phyloP scores from a whole-genome alignment of 805 yeast genomes.

The Cephaloascus fragrans region DNA sequence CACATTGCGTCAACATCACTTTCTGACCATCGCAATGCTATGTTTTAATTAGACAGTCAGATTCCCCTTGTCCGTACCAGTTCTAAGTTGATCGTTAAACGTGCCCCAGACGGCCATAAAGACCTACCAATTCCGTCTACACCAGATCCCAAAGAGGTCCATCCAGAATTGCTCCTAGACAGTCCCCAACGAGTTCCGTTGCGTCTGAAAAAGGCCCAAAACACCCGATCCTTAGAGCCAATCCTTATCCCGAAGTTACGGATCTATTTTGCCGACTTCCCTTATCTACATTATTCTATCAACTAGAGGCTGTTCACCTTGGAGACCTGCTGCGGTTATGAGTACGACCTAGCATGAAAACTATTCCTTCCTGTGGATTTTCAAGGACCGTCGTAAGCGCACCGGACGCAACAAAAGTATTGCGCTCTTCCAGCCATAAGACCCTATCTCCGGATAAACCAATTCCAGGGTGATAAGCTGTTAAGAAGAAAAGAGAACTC shows the following conservation, averaged over 20 bases:
- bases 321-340: slow-evolving; percentile 37
- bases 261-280: slow-evolving; percentile 34
- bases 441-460: slow-evolving; percentile 31
- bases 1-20: slow-evolving; percentile 35
- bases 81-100: too few relatives aligned
- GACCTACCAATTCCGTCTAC: too few relatives aligned
- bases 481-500: slow-evolving; percentile 32
- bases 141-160: slow-evolving; percentile 14
- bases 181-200: too few relatives aligned
- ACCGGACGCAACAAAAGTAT: slow-evolving; percentile 26
- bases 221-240: slow-evolving; percentile 32
- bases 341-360: slow-evolving; percentile 32
- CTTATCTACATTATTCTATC: slow-evolving; percentile 32
- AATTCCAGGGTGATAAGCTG: slow-evolving; percentile 30
- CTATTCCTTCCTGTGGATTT: slow-evolving; percentile 29
- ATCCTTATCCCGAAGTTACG: slow-evolving; percentile 34
- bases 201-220: slow-evolving; percentile 25
- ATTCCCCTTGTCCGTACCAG: slow-evolving; percentile 29
- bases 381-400: slow-evolving; percentile 31
- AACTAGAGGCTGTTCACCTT: slow-evolving; percentile 35
- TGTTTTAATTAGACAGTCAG: slow-evolving; percentile 35
- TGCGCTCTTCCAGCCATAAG: slow-evolving; percentile 28
- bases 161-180: slow-evolving; percentile 16
- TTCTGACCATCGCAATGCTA: slow-evolving; percentile 35
- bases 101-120: too few relatives aligned